Evolutionary conservation across 176 grass and related monocot species (phyloP), one percentile per base, ranked within the genome.

Genomic region (Rhipidocladum racemiflorum): DNA sequence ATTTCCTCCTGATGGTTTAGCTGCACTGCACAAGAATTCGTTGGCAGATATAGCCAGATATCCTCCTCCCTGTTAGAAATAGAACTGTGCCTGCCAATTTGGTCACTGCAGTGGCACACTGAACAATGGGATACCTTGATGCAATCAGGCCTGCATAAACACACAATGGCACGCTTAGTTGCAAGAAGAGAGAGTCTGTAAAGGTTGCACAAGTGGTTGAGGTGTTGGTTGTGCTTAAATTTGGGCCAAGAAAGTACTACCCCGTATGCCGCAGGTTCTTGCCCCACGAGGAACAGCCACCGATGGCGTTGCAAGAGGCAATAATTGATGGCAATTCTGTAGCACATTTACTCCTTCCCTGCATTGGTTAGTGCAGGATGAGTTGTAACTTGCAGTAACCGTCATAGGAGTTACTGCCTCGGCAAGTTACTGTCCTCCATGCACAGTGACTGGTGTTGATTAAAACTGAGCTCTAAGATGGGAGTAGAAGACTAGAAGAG

Each of bases 241-340:
- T 18, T 34, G 56, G 15, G 61, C 72, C 36, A 71, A 10, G 64
- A 70, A 81, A 53, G 59, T 1, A 66, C 53, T 1, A 66, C 53
- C 59, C 25, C 23, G 76, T 7, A 68, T 24, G 62, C 51, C 68
- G 48, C 29, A 17, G 28, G 1, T 2, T 72, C 67, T 34, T 62
- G 49, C 70, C 74, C 60, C 53, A 87, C 50, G 60, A 73, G 50
- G 56, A 75, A 64, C 87, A 87, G 77, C 29, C 29, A 29, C 60
- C 66, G 53, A 66, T 82, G 50, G 24, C 38, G 35, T 59, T 20
- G 29, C 25, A 85, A 72, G 30, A 45, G 77, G 82, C 77, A 87
- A 93, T 78, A 85, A 87, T 90, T 78, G 65, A 63, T 79, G 61
- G 43, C 25, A 20, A 42, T 62, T 59, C 72, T 83, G 81, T 74